Evolutionary conservation across 805 yeast genomes (phyloP).

Genomic region (Kodamaea neixiangensis): DNA sequence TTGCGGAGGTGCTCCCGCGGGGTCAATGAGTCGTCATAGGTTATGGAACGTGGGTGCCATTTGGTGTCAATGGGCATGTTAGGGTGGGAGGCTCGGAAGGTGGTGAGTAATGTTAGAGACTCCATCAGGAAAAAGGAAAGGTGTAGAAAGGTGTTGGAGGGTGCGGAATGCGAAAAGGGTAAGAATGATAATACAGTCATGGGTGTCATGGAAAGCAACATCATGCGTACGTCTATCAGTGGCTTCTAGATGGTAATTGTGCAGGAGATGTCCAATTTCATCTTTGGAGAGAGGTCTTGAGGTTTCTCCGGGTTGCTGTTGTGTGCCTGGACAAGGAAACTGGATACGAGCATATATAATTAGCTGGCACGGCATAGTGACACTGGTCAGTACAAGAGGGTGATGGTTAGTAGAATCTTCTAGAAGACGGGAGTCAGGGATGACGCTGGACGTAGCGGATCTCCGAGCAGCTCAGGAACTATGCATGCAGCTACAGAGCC

Average conservation of each 20-base stretch:
- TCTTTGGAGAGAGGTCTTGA: not conserved
- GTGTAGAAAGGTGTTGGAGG: no score
- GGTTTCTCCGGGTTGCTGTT: not conserved
- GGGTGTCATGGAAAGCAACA: not conserved
- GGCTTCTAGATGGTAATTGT: not conserved
- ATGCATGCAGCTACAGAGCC: not conserved
- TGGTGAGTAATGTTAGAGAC: no score
- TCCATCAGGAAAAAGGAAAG: no score
- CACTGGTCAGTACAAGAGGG: no score
- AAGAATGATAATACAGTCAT: not conserved
- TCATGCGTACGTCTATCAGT: not conserved
- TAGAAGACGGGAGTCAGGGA: no score
- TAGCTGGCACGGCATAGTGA: no score
- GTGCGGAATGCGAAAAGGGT: no score
- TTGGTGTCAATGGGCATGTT: not conserved
- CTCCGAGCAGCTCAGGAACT: not conserved
- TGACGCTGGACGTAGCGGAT: no score
- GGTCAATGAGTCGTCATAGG: not conserved
- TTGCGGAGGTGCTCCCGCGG: not conserved
- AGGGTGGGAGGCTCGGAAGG: no score
- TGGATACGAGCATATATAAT: no score
- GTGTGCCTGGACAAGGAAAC: not conserved
- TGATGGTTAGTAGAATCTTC: no score
- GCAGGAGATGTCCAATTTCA: not conserved
- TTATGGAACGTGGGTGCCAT: not conserved